These are phyloP conservation scores for Ramaria sp. DNA, from an alignment of 768 basidiomycete genomes.

Conservation along the genomic window DNA sequence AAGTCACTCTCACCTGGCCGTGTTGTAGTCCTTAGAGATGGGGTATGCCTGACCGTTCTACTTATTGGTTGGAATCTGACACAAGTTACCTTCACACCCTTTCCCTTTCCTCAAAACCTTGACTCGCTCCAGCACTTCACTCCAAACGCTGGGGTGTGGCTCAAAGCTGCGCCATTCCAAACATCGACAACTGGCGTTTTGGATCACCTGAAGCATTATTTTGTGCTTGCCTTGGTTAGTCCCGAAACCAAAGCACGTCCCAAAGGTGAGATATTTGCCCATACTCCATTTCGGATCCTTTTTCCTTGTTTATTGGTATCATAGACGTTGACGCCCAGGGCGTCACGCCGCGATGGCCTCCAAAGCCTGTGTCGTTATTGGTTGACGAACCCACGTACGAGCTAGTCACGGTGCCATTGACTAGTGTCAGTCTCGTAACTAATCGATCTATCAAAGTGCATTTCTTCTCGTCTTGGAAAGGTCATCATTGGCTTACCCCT, in stretches of 20 bases:
- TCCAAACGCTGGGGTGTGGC: slow-evolving; percentile 54
- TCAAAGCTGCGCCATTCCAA: slow-evolving; percentile 51
- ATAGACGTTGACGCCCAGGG: slow-evolving; percentile 47
- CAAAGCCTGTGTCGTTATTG: slow-evolving; percentile 33
- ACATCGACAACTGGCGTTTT: slow-evolving; percentile 29
- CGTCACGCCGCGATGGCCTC: slow-evolving; percentile 74
- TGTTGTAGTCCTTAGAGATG: slow-evolving; percentile 73
- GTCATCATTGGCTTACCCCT: slow-evolving; percentile 6
- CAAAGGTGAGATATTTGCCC: slow-evolving; percentile 30
- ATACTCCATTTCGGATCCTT: background rate
- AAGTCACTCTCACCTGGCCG: slow-evolving; percentile 66
- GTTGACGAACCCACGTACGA: slow-evolving; percentile 55
- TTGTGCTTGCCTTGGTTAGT: slow-evolving; percentile 63
- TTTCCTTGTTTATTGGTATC: background rate
- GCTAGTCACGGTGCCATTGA: slow-evolving; percentile 48
- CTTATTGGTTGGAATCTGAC: background rate
- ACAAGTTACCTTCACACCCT: background rate
- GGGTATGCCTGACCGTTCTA: slow-evolving; percentile 37
- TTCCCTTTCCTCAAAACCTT: too few relatives aligned
- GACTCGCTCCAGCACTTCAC: slow-evolving; percentile 55
- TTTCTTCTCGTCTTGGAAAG: background rate
- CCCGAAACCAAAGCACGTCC: slow-evolving; percentile 43
- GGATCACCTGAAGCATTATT: slow-evolving; percentile 47
- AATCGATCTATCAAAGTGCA: slow-evolving; percentile 58
- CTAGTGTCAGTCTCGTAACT: slow-evolving; percentile 69